Conservation (phyloP, 2,329 filamentous ascomycete genomes). For the Stagonosporopsis vannaccii region DNA sequence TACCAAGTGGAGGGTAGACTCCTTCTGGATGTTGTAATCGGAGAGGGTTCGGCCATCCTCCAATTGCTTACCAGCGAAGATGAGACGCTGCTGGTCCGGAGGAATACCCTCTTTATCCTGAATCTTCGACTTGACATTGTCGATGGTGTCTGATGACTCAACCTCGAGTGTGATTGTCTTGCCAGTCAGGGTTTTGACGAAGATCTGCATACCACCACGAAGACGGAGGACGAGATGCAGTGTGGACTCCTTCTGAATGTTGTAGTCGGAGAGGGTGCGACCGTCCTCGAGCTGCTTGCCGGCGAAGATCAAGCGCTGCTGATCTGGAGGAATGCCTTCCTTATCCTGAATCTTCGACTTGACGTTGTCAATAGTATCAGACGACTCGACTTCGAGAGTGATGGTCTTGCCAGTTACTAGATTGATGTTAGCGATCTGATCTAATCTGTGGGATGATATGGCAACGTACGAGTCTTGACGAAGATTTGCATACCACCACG, state of each 20-base stretch:
- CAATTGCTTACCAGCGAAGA: slow-evolving; percentile 95
- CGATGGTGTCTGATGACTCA: slow-evolving; percentile 80
- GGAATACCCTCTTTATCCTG: slow-evolving; percentile 98
- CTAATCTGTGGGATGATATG: too few relatives aligned
- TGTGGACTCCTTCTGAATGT: slow-evolving; percentile 69
- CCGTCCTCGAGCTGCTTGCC: slow-evolving; percentile 66
- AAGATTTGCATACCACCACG: slow-evolving; percentile 71
- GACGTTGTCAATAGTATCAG: slow-evolving; percentile 51
- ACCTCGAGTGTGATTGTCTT: slow-evolving; percentile 73
- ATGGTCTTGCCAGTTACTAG: slow-evolving; percentile 66
- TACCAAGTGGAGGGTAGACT: slow-evolving; percentile 83
- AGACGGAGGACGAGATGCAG: slow-evolving; percentile 79
- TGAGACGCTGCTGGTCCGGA: slow-evolving; percentile 93
- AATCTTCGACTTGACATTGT: slow-evolving; percentile 97
- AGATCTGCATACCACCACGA: slow-evolving; percentile 70
- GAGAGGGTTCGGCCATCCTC: slow-evolving; percentile 90
- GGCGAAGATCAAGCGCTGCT: slow-evolving; percentile 66
- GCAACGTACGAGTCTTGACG: slow-evolving; percentile 60
- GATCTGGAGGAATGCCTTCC: slow-evolving; percentile 66
- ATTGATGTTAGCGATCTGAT: slow-evolving; percentile 40
- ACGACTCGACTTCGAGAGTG: slow-evolving; percentile 52
- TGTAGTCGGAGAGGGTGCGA: slow-evolving; percentile 63
- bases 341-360: slow-evolving; percentile 63
- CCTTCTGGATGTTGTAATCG: slow-evolving; percentile 97
- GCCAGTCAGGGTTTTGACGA: slow-evolving; percentile 67